phyloP scores from a whole-genome alignment of 495 filamentous ascomycete species.

The Penicillium angulare region DNA sequence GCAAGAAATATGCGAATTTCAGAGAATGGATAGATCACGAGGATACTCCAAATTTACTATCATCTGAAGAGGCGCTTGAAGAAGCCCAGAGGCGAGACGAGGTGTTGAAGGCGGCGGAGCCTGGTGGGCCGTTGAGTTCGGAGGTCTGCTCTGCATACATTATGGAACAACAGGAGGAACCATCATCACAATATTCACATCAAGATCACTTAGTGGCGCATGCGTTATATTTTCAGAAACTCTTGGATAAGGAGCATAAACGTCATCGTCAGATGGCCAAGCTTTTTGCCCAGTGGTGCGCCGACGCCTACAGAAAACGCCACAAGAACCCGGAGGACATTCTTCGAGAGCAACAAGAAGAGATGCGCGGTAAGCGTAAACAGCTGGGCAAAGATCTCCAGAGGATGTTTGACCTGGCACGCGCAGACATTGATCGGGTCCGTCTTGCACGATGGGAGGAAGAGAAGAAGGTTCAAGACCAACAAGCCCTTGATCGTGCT shows the following conservation, averaged over 20 bases:
- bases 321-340: conserved; percentile 47
- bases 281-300: conserved; percentile 45
- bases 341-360: conserved; percentile 47
- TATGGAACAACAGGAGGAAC: conserved; percentile 72
- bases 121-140: conserved; percentile 70
- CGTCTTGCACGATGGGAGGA: conserved; percentile 79
- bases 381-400: conserved; percentile 67
- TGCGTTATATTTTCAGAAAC: conserved; percentile 72
- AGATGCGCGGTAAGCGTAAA: conserved; percentile 59
- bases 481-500: conserved; percentile 78
- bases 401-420: conserved; percentile 77
- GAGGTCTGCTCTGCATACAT: conserved; percentile 71
- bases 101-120: conserved; percentile 66
- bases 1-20: conserved; percentile 50
- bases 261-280: conserved; percentile 58
- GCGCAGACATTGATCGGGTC: conserved; percentile 67
- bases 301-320: conserved; percentile 46
- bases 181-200: conserved; percentile 76
- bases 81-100: conserved; percentile 53
- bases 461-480: conserved; percentile 76
- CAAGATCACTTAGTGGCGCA: conserved; percentile 81
- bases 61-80: conserved; percentile 55
- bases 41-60: conserved; percentile 32
- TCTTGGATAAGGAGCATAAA: conserved; percentile 73
- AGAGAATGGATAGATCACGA: conserved; percentile 56